These are phyloP conservation scores for Petunia axillaris DNA, from an alignment of 257 asterid species.

Conservation along the genomic window DNA sequence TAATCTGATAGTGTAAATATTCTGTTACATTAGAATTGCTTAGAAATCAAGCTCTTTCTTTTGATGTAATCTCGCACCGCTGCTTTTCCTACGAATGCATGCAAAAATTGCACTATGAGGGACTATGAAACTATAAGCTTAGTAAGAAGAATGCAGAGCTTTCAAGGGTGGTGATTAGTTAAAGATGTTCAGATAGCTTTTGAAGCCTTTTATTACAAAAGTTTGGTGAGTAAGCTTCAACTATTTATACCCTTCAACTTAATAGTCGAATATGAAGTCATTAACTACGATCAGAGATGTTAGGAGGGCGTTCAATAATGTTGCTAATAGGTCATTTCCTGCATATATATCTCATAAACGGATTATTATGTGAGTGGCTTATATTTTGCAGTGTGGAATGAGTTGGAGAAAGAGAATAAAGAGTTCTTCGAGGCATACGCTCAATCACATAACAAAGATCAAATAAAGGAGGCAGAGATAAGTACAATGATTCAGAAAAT, in stretches of 20 bases:
- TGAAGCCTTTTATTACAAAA: not conserved
- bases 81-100: not conserved
- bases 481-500: conserved; percentile 44
- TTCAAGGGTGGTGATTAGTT: too few species aligned
- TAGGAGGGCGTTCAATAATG: not conserved
- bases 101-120: not conserved
- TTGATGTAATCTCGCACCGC: not conserved
- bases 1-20: not conserved
- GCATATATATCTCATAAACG: not conserved
- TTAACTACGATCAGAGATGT: not conserved
- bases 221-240: not conserved
- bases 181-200: too few species aligned
- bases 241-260: not conserved
- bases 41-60: not conserved
- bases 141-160: too few species aligned
- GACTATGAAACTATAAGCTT: not conserved
- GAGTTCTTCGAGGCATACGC: conserved; percentile 44
- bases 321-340: not conserved
- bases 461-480: conserved; percentile 39
- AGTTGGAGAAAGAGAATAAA: conserved; percentile 67
- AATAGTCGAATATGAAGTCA: not conserved
- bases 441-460: conserved; percentile 39
- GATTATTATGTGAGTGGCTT: not conserved
- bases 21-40: not conserved
- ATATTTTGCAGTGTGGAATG: conserved; percentile 73